Percentiles rank a stretch among this genome's conserved stretches.
phyloP scores from a whole-genome alignment of 1,284 basidiomycete genomes.

The Tylopilus orsonianus region DNA sequence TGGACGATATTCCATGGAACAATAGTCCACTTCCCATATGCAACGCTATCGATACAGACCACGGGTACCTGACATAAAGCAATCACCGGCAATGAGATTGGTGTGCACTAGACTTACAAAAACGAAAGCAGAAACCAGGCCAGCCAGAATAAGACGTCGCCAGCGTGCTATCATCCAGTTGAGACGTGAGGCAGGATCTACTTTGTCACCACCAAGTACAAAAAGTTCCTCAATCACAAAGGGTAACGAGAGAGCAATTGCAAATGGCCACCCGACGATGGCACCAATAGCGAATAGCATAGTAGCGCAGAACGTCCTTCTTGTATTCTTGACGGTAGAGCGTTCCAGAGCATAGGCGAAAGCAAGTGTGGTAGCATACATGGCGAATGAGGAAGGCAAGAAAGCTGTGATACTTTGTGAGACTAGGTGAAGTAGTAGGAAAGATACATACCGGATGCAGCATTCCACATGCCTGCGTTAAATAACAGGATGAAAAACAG shows the following conservation, averaged over 20 bases:
- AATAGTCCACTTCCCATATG: conserved; percentile 78
- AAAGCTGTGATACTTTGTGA: conserved; percentile 57
- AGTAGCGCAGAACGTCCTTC: conserved; percentile 64
- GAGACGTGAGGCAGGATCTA: conserved; percentile 48
- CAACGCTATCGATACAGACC: conserved; percentile 79
- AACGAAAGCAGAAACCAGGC: conserved; percentile 57
- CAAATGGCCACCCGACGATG: conserved; percentile 96
- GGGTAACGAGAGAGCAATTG: conserved; percentile 81
- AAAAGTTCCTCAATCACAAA: conserved; percentile 92
- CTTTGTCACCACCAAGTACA: conserved; percentile 70
- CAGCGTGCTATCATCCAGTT: conserved; percentile 65
- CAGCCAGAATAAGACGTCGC: conserved; percentile 59
- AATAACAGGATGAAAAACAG: conserved; percentile 82
- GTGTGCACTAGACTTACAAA: conserved; percentile 54
- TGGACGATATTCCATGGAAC: conserved; percentile 92
- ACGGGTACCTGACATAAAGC: conserved; percentile 67
- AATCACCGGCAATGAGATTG: conserved; percentile 2
- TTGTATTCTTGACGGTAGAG: conserved; percentile 52
- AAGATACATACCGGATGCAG: conserved; percentile 62
- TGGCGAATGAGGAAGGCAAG: conserved; percentile 91
- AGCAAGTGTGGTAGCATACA: conserved; percentile 88
- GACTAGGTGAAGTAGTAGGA: background rate
- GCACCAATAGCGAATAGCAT: conserved; percentile 79
- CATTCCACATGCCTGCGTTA: conserved; percentile 93
- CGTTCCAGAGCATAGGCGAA: conserved; percentile 77